phyloP scores from a whole-genome alignment of 2,329 filamentous ascomycete species.

The Aspergillus fumigatus region DNA sequence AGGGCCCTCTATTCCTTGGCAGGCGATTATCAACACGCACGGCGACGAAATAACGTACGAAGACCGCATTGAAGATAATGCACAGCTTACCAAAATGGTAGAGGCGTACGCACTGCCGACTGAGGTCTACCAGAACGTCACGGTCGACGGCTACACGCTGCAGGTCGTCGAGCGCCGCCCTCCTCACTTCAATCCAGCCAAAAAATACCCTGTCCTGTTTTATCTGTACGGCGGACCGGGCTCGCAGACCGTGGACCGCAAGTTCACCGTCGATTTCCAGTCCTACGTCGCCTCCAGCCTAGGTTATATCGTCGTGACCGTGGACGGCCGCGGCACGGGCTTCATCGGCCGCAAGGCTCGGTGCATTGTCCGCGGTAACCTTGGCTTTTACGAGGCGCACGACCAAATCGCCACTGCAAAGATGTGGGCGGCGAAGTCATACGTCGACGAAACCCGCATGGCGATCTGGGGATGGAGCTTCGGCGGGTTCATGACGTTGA shows the following conservation, averaged over 20 bases:
- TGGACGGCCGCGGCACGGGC: slow-evolving; percentile 90
- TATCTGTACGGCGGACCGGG: slow-evolving; percentile 90
- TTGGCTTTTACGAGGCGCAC: slow-evolving; percentile 77
- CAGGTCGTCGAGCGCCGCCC: slow-evolving; percentile 80
- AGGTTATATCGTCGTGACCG: slow-evolving; percentile 90
- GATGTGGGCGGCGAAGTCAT: slow-evolving; percentile 72
- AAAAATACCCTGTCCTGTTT: slow-evolving; percentile 91
- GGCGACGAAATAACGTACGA: slow-evolving; percentile 62
- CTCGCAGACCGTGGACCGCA: slow-evolving; percentile 81
- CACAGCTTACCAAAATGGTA: slow-evolving; percentile 62
- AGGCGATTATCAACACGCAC: slow-evolving; percentile 82
- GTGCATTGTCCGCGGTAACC: slow-evolving; percentile 73
- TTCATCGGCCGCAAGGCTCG: slow-evolving; percentile 81
- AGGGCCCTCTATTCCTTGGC: slow-evolving; percentile 83
- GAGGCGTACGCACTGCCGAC: slow-evolving; percentile 76
- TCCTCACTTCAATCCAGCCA: slow-evolving; percentile 77
- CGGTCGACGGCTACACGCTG: slow-evolving; percentile 71
- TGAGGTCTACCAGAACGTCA: slow-evolving; percentile 75
- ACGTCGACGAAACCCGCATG: slow-evolving; percentile 76
- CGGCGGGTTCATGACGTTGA: slow-evolving; percentile 90
- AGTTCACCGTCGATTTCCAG: slow-evolving; percentile 82
- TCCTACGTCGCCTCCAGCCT: slow-evolving; percentile 78
- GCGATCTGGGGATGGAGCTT: slow-evolving; percentile 99
- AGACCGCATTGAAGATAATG: slow-evolving; percentile 73
- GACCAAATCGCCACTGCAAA: slow-evolving; percentile 91